These are phyloP conservation scores for Saccharomycopsis schoenii DNA, from an alignment of 805 yeast species.

Conservation along the genomic window DNA sequence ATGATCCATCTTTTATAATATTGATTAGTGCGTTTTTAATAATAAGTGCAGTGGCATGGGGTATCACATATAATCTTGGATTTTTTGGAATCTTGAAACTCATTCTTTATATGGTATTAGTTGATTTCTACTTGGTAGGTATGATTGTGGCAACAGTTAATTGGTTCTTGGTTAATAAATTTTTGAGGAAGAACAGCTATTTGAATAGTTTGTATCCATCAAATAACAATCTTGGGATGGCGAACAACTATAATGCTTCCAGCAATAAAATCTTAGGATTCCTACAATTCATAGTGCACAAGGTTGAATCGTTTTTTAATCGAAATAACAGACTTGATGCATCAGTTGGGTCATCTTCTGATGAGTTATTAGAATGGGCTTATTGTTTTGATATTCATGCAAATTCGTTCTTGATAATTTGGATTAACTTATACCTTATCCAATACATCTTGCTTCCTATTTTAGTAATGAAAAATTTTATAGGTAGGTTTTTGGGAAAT, in stretches of 20 bases:
- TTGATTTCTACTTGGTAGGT: constrained; percentile 73
- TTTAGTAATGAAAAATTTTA: constrained; percentile 50
- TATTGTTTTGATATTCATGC: constrained; percentile 93
- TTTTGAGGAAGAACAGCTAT: constrained; percentile 37
- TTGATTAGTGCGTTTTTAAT: constrained; percentile 56
- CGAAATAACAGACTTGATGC: constrained; percentile 21
- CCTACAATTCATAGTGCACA: background rate
- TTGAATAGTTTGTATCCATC: background rate
- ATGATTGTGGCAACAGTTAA: constrained; percentile 56
- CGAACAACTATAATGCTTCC: background rate
- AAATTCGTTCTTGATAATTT: constrained; percentile 73
- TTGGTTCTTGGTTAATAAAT: constrained; percentile 62
- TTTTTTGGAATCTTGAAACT: constrained; percentile 52
- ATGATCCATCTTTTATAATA: constrained; percentile 83
- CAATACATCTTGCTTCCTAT: constrained; percentile 72
- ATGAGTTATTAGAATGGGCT: constrained; percentile 70
- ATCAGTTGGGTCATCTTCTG: constrained; percentile 20
- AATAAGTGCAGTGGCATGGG: constrained; percentile 83
- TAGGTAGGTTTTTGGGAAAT: constrained; percentile 69
- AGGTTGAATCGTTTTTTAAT: constrained; percentile 1
- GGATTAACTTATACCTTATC: constrained; percentile 64
- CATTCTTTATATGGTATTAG: constrained; percentile 71
- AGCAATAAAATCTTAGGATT: background rate
- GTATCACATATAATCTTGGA: constrained; percentile 65
- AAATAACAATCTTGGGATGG: background rate